Conservation (phyloP, 2,329 filamentous ascomycete species). For the Aspergillus jensenii region DNA sequence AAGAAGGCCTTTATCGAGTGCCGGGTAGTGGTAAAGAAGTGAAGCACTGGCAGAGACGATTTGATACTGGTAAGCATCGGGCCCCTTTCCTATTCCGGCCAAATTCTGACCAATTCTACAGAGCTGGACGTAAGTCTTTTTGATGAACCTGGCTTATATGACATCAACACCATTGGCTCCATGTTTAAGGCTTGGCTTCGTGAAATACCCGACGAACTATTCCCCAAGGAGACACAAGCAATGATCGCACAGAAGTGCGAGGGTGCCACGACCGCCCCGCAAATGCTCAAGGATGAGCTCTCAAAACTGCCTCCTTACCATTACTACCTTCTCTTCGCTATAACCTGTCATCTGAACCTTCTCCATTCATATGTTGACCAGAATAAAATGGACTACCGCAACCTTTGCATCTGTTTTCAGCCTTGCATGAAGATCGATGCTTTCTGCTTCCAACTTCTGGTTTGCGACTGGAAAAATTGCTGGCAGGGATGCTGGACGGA, state of each 20-base stretch:
- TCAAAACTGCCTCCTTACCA: conserved; percentile 95
- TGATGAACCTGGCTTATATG: conserved; percentile 81
- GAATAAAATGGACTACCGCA: conserved; percentile 98
- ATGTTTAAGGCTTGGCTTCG: conserved; percentile 96
- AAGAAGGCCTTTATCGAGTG: conserved; percentile 89
- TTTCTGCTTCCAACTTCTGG: conserved; percentile 92
- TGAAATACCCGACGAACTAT: conserved; percentile 89
- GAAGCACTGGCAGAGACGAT: conserved; percentile 88
- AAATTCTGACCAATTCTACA: conserved; percentile 33
- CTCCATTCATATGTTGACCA: conserved; percentile 88
- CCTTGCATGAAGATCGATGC: conserved; percentile 95
- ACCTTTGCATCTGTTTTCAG: conserved; percentile 94
- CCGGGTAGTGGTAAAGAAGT: conserved; percentile 88
- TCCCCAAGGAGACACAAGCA: conserved; percentile 81
- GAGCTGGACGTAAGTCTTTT: conserved; percentile 90
- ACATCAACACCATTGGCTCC: conserved; percentile 94
- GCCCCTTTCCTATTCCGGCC: not conserved
- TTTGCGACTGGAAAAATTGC: conserved; percentile 93
- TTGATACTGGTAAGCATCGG: conserved; percentile 69
- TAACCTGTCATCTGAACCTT: conserved; percentile 91
- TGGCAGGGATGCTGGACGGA: conserved; percentile 97
- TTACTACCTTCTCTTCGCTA: conserved; percentile 95
- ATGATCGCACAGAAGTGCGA: conserved; percentile 76
- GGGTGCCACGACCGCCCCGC: conserved; percentile 76
- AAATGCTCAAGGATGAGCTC: conserved; percentile 84